These are phyloP conservation scores for Capronia epimyces DNA, from an alignment of 2,329 filamentous ascomycete species.

Conservation along the genomic window DNA sequence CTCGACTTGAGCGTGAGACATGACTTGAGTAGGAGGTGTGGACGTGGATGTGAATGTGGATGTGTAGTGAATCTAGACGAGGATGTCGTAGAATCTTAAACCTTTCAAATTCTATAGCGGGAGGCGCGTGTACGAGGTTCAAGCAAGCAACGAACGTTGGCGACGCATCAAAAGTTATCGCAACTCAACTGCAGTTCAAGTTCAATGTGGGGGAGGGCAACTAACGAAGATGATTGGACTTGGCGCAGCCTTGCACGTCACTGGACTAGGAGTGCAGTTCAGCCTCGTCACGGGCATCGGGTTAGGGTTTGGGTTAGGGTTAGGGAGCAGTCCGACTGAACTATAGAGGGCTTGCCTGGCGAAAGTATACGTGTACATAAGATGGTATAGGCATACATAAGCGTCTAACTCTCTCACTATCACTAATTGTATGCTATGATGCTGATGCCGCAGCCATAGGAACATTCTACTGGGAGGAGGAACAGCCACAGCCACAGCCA, in stretches of 20 bases:
- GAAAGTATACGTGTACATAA: too few relatives aligned
- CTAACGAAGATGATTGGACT: background rate
- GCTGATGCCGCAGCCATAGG: too few relatives aligned
- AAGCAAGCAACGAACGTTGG: background rate
- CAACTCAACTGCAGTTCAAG: background rate
- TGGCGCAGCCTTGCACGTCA: slow-evolving; percentile 10
- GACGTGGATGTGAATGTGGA: background rate
- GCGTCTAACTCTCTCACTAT: too few relatives aligned
- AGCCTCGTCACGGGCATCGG: background rate
- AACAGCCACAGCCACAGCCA: too few relatives aligned
- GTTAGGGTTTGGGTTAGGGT: background rate
- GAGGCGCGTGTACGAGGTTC: background rate
- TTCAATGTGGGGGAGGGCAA: background rate
- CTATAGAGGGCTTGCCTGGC: too few relatives aligned
- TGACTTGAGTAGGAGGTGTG: slow-evolving; percentile 34
- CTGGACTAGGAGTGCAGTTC: background rate
- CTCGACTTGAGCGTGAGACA: slow-evolving; percentile 84
- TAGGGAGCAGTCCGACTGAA: too few relatives aligned
- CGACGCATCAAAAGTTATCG: background rate
- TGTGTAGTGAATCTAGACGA: background rate
- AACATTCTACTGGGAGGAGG: too few relatives aligned
- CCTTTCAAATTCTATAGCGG: too few relatives aligned
- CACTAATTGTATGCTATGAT: too few relatives aligned
- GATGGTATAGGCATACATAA: too few relatives aligned
- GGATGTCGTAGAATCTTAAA: too few relatives aligned